These are phyloP conservation scores for Liriodendron chinense DNA, from an alignment of 164 flowering plant genomes.

Conservation along the genomic window DNA sequence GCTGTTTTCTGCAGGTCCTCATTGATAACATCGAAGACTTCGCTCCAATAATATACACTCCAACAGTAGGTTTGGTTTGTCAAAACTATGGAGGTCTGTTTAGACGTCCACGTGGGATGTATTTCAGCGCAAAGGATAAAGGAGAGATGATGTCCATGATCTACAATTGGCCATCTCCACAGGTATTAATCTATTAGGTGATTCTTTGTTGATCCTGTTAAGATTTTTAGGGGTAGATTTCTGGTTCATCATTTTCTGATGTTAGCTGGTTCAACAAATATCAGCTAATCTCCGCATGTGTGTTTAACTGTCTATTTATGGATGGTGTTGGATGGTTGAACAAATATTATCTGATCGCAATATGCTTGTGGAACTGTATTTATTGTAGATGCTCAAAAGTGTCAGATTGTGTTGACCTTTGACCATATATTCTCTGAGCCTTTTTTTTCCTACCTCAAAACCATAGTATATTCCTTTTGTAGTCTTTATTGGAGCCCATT, in stretches of 20 bases:
- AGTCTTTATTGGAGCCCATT: background rate
- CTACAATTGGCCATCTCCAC: conserved; percentile 88
- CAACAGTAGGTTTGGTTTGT: conserved; percentile 96
- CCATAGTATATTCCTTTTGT: too few relatives aligned
- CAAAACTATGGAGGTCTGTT: conserved; percentile 94
- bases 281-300: background rate
- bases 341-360: background rate
- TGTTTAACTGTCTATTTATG: background rate
- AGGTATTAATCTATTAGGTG: conserved; percentile 39
- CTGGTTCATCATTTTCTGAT: background rate
- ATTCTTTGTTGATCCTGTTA: background rate
- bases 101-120: conserved; percentile 99
- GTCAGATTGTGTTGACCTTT: too few relatives aligned
- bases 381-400: background rate
- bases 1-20: conserved; percentile 61
- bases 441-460: too few relatives aligned
- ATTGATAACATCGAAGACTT: conserved; percentile 90
- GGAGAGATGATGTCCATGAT: conserved; percentile 99
- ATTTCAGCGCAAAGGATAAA: conserved; percentile 96
- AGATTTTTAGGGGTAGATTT: background rate
- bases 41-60: conserved; percentile 97
- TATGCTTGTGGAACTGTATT: conserved; percentile 2
- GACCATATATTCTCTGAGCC: background rate
- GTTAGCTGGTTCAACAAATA: background rate
- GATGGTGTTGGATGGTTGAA: background rate